Conservation (phyloP, 192 early-diverging fungal species). For the Podila minutissima region DNA sequence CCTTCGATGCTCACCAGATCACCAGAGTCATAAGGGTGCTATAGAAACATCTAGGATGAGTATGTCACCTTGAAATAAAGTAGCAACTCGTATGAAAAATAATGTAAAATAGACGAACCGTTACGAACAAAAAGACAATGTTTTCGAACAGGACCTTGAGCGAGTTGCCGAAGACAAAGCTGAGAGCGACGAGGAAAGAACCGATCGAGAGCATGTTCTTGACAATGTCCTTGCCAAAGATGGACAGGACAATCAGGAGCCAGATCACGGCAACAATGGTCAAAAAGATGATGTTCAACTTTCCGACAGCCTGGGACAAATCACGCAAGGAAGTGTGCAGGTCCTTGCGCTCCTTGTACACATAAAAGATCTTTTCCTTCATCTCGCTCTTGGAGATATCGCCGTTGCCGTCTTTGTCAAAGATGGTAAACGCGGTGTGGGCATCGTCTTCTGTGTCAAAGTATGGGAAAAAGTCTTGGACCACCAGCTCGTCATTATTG, state of each 20-base stretch:
- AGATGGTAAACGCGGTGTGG: slow-evolving; percentile 79
- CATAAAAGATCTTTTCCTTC: slow-evolving; percentile 76
- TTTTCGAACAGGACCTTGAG: slow-evolving; percentile 87
- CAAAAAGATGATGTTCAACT: slow-evolving; percentile 73
- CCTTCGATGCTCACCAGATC: slow-evolving; percentile 83
- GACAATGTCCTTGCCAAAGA: slow-evolving; percentile 49
- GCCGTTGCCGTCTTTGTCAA: slow-evolving; percentile 91
- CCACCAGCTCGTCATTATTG: slow-evolving; percentile 65
- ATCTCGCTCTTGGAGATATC: slow-evolving; percentile 87
- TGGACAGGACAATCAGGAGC: slow-evolving; percentile 37
- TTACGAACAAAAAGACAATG: slow-evolving; percentile 87
- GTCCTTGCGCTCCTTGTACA: slow-evolving; percentile 85
- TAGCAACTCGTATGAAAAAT: background rate
- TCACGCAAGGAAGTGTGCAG: slow-evolving; percentile 77
- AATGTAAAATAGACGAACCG: slow-evolving; percentile 11
- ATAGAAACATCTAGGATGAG: background rate
- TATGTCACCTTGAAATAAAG: too few species aligned
- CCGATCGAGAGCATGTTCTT: slow-evolving; percentile 52
- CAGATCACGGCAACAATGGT: slow-evolving; percentile 60
- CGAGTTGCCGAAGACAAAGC: slow-evolving; percentile 87
- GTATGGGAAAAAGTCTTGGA: slow-evolving; percentile 78
- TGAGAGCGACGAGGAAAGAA: slow-evolving; percentile 72
- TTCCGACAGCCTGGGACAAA: slow-evolving; percentile 85
- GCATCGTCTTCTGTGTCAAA: slow-evolving; percentile 80
- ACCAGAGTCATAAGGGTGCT: slow-evolving; percentile 62